Conservation (phyloP, 139 green algal species). For the Astrephomene gubernaculifera region DNA sequence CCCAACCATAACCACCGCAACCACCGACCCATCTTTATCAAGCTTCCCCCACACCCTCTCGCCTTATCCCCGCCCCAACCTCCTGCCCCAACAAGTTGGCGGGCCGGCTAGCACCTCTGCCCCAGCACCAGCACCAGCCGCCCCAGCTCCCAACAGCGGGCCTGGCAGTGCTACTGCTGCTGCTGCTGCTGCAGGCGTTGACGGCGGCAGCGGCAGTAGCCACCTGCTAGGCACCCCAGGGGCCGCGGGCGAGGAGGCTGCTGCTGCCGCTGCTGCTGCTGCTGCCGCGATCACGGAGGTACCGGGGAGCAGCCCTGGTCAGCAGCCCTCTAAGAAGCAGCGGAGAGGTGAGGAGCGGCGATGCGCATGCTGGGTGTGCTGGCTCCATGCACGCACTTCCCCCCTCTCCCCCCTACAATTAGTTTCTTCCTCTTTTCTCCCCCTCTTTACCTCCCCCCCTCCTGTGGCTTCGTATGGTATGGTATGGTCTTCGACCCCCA, state of each 20-base stretch:
- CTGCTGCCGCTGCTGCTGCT: not conserved
- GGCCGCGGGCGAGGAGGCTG: no score
- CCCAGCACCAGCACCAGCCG: not conserved
- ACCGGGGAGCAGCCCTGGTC: no score
- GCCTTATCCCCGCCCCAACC: not conserved
- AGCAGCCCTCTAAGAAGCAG: conserved; percentile 30
- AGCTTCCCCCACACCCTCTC: not conserved
- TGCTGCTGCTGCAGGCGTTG: not conserved
- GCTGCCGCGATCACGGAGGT: no score
- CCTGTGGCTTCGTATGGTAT: no score
- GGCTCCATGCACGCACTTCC: not conserved
- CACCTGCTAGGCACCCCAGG: no score
- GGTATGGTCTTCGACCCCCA: no score
- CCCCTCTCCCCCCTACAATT: not conserved
- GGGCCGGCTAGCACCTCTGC: not conserved
- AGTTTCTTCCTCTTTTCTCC: not conserved
- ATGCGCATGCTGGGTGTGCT: not conserved
- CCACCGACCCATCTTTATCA: no score
- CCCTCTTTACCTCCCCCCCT: not conserved
- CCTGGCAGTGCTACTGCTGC: not conserved
- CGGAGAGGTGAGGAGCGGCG: not conserved
- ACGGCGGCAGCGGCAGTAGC: no score
- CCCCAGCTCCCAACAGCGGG: not conserved
- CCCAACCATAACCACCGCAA: no score
- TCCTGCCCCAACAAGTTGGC: not conserved